Evolutionary conservation across 1,284 basidiomycete species (phyloP).

Genomic region (Schizophyllum commune): DNA sequence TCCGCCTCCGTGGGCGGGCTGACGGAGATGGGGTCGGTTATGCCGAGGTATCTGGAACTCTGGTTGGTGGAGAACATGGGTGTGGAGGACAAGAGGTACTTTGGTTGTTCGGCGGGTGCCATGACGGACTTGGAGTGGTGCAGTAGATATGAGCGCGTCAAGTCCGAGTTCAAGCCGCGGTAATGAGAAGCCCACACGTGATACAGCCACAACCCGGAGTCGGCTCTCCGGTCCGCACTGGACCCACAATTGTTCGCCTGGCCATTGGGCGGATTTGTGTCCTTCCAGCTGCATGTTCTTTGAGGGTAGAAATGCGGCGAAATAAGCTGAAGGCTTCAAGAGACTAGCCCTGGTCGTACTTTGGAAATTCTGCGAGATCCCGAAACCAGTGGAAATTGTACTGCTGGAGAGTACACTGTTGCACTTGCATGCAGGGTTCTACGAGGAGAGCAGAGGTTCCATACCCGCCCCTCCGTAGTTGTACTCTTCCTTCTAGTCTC

Average conservation of each 20-base stretch:
- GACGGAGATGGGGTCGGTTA: conserved; percentile 88
- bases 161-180: not conserved
- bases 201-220: not conserved
- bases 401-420: no score
- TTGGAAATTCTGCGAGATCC: no score
- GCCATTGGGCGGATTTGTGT: not conserved
- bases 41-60: conserved; percentile 54
- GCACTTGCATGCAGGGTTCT: no score
- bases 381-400: no score
- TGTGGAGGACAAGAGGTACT: not conserved
- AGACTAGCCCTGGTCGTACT: no score
- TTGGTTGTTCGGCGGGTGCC: not conserved
- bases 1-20: conserved; percentile 64
- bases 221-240: not conserved
- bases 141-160: not conserved
- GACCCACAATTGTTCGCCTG: not conserved
- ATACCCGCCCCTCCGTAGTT: no score
- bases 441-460: no score
- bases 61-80: not conserved
- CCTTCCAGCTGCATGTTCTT: no score
- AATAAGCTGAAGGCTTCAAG: no score
- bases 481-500: no score
- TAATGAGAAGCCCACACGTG: not conserved
- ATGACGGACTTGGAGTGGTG: not conserved
- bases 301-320: no score